phyloP scores from a whole-genome alignment of 768 basidiomycete species.

The Phanerochaete sordida region DNA sequence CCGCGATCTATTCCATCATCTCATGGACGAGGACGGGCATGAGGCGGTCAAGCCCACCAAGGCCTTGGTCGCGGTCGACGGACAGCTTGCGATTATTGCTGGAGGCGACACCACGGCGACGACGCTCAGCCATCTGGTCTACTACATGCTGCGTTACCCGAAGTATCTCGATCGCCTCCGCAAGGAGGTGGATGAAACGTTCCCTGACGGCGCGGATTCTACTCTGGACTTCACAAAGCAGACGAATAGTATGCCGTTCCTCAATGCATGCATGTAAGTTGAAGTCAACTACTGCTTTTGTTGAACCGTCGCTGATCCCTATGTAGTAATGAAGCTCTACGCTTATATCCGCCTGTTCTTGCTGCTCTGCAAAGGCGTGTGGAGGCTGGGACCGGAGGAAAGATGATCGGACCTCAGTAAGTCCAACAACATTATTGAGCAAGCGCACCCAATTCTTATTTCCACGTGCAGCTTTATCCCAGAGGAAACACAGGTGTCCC shows the following conservation, averaged over 20 bases:
- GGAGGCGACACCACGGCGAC: conserved; percentile 16
- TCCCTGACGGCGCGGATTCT: conserved; percentile 30
- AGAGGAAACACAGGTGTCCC: conserved; percentile 16
- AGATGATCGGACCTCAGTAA: conserved; percentile 17
- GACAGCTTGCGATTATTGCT: conserved; percentile 12
- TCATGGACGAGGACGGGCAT: conserved; percentile 9
- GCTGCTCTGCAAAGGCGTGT: conserved; percentile 16
- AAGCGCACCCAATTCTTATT: neutral
- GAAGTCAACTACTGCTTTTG: too few relatives aligned
- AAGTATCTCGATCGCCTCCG: conserved; percentile 25
- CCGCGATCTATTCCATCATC: conserved; percentile 11
- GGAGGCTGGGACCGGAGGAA: conserved; percentile 11
- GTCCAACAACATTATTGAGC: neutral
- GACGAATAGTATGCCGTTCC: neutral
- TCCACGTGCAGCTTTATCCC: conserved; percentile 13
- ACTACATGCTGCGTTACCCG: conserved; percentile 10
- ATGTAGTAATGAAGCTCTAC: conserved; percentile 18
- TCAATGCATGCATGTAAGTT: conserved; percentile 19
- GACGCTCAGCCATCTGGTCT: conserved; percentile 5
- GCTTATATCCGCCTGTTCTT: conserved; percentile 22
- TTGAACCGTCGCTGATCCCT: neutral
- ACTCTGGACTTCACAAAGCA: neutral
- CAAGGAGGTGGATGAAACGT: conserved; percentile 37
- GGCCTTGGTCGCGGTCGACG: conserved; percentile 7
- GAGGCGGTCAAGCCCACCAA: conserved; percentile 1